These are phyloP conservation scores for Hymenoscyphus scutula DNA, from an alignment of 2,329 filamentous ascomycete species.

Conservation along the genomic window DNA sequence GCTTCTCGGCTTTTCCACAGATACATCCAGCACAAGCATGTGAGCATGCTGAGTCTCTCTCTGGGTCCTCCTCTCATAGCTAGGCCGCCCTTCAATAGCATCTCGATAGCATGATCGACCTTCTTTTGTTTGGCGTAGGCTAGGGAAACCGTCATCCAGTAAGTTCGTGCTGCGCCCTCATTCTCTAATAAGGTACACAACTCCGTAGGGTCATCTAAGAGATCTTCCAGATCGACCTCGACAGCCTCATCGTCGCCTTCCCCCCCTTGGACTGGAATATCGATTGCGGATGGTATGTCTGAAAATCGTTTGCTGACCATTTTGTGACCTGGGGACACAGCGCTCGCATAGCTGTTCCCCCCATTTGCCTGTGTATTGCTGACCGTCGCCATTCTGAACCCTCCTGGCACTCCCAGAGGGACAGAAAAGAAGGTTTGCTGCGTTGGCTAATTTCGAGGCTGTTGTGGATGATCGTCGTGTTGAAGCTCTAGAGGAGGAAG, in stretches of 20 bases:
- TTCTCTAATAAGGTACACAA: slow-evolving; percentile 93
- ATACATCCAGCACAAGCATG: slow-evolving; percentile 69
- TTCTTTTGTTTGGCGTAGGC: slow-evolving; percentile 96
- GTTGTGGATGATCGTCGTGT: slow-evolving; percentile 11
- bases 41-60: slow-evolving; percentile 65
- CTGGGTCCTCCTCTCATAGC: slow-evolving; percentile 60
- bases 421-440: not conserved
- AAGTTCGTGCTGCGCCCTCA: slow-evolving; percentile 84
- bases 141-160: slow-evolving; percentile 97
- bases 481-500: slow-evolving; percentile 14
- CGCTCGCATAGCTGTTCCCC: slow-evolving; percentile 28
- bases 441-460: not conserved
- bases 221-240: slow-evolving; percentile 87
- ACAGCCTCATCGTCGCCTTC: slow-evolving; percentile 70
- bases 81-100: slow-evolving; percentile 63
- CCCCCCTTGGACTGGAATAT: slow-evolving; percentile 62
- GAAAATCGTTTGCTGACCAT: slow-evolving; percentile 51
- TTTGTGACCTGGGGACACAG: slow-evolving; percentile 22
- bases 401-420: not conserved
- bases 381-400: slow-evolving; percentile 27
- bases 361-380: slow-evolving; percentile 30
- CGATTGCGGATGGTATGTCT: slow-evolving; percentile 63
- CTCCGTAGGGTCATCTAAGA: slow-evolving; percentile 91
- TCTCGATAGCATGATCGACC: slow-evolving; percentile 77
- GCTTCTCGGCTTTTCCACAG: slow-evolving; percentile 69